Base-by-base conservation (phyloP, 108 stramenopile species). In the Skeletonema potamos region DNA sequence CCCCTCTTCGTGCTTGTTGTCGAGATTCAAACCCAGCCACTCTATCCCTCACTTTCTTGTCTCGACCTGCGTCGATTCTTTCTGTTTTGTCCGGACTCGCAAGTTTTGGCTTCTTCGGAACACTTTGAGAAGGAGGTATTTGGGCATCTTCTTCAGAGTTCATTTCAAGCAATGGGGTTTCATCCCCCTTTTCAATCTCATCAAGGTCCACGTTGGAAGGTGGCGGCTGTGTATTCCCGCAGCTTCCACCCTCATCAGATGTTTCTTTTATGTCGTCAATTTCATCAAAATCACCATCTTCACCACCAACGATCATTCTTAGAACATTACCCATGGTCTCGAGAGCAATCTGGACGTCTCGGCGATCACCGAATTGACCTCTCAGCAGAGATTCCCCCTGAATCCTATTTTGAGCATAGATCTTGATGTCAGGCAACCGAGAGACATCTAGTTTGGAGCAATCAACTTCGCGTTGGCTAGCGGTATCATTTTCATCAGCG, bases 331-430 rank as follows among this genome's bases (percentile, higher is more conserved):
- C 74, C 75, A 71, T 66, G 34, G 75, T 81, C 58, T 81, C 80
- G 2, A 81, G 46, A 18, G 80, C 73, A 63, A 81, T 81, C 34
- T 81, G 80, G 9, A 81, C 80, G 66, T 81, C 80, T 67, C 80
- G 70, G 27, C 75, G 29, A 43, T 81, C 80, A 32, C 80, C 75
- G 66, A 81, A 81, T 54, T 76, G 48, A 22, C 80, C 80, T 54
- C 80, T 64, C 24, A 81, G 64, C 37, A 81, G 70, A 2, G 80
- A 81, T 15, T 58, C 44, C 10, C 80, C 80, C 18, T 65, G 43
- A 11, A 64, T 62, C 30, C 67, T 69, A 55, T 76, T 71, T 9
- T 44, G 24, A 12, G 69, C 69, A 55, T 81, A 81, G 3, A 81
- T 20, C 58, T 81, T 81, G 6, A 81, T 51, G 61, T 81, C 74